Evolutionary conservation across 805 yeast genomes (phyloP), one percentile per base, ranked within the genome.

Genomic region (Saccharomycopsis guyanensis): DNA sequence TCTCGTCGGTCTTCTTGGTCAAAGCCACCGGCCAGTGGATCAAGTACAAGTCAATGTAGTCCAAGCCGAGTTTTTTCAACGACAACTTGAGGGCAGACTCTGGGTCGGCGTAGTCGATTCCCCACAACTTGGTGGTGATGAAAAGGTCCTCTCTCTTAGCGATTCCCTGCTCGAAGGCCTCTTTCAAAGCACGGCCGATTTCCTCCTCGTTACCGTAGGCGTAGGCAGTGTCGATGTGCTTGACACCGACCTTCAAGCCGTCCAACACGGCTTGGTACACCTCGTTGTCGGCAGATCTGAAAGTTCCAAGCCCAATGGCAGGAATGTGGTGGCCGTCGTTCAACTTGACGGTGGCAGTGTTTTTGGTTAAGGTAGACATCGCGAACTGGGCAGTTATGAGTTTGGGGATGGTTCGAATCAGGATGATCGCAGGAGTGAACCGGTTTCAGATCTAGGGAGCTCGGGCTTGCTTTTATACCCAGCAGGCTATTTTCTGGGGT

Each of bases 201-300:
- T 80, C 86, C 4, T 56, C 58, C 49, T 76, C 80, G 10, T 84
- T 80, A 38, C 72, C 70, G 60, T 81, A 81, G 12, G 68, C 63
- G 54, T 80, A 83, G 0, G 87, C 87, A 10, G 81, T 75, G 55
- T 82, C 88, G 36, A 82, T 66, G 57, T 80, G 87, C 39, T 64
- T 70, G 60, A 73, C 76, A 0, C 84, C 84, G 12, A 61, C 58
- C 2, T 69, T 62, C 23, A 82, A 55, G 1, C 86, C 80, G 29
- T 62, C 59, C 4, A 59, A 50, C 27, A 80, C 56, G 19, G 75
- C 70, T 4, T 70, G 66, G 8, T 72, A 76, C 38, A 76, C 61
- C n/a, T 63, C 64, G 13, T 66, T 62, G 2, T 63, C 63, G 20
- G 50, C 56, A 42, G 65, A 68, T 55, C 49, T 65, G 72, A 78